Base-by-base conservation (phyloP, 495 filamentous ascomycete genomes). In the Neurospora hispaniola region DNA sequence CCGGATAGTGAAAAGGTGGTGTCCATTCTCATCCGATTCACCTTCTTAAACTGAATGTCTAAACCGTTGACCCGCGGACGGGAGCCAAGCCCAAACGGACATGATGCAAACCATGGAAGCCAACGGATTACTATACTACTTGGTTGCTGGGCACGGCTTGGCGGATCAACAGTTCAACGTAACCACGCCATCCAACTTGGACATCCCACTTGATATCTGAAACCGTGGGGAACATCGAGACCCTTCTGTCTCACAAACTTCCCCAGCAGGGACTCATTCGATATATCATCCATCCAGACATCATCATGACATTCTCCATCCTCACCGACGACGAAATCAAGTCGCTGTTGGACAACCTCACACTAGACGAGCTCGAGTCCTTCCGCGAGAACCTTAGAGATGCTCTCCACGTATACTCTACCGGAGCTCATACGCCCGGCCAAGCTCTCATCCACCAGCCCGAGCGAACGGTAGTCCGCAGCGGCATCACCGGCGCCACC, bases 331-430 rank as follows among this genome's bases (percentile, higher is more conserved):
- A 87, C 42, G 88, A 94, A 76, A 90, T 97, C 71, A 86, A 85
- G 74, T 75, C 80, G 2, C 82, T 97, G 31, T 88, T 97, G n/a
- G 86, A 90, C 71, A 89, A 86, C 69, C 85, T 97, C n/a, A 89
- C 83, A 31, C 81, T 81, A 41, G 87, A 90, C 27, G 93, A 97
- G 74, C 86, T 94, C 69, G 78, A 87, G n/a, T 79, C 80, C 0
- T 85, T 97, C 35, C 89, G 92, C 70, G 75, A 83, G 39, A 85
- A 86, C n/a, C 86, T 97, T n/a, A 86, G 86, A 59, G 84, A 89
- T 71, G 90, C 93, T 4, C 88, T 97, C 9, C 91, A 94, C 73
- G 91, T 93, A 74, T 96, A 96, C 79, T 94, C 93, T 0, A 92
- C 90, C 10, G 89, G 89, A 5, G 89, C 86, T 2, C 86, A 89